A percentile compares a stretch with the other conserved stretches of the same genome.
phyloP scores from a whole-genome alignment of 345 rosid genomes.

The Erysimum cheiranthoides region DNA sequence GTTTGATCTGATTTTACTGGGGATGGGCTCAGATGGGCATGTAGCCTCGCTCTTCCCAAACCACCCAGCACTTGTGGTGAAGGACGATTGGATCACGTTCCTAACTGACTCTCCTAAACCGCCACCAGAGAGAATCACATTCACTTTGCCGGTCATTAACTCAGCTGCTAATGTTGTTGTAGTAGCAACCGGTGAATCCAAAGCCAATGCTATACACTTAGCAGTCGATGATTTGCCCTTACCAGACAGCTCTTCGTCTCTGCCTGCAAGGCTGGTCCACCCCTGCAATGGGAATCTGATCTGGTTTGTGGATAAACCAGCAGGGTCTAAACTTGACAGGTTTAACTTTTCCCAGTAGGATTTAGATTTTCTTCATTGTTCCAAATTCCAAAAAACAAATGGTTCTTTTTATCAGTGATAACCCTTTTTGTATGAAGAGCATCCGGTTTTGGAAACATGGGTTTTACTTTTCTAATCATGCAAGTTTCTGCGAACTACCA shows the following conservation, averaged over 20 bases:
- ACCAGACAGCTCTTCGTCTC: constrained; percentile 46
- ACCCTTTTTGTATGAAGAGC: constrained; percentile 34
- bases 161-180: constrained; percentile 78
- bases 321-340: constrained; percentile 70
- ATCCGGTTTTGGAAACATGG: constrained; percentile 23
- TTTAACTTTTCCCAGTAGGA: constrained; percentile 50
- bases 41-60: constrained; percentile 86
- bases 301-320: constrained; percentile 88
- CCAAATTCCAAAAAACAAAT: constrained; percentile 29
- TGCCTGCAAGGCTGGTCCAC: constrained; percentile 76
- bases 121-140: constrained; percentile 94
- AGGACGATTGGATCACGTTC: constrained; percentile 77
- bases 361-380: constrained; percentile 26
- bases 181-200: constrained; percentile 74
- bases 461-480: constrained; percentile 9
- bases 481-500: constrained; percentile 23
- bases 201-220: constrained; percentile 74
- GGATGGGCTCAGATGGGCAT: constrained; percentile 90
- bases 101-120: constrained; percentile 78
- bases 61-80: constrained; percentile 64
- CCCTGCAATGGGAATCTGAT: constrained; percentile 68
- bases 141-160: constrained; percentile 90
- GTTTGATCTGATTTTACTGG: constrained; percentile 89
- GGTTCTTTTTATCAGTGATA: constrained; percentile 8
- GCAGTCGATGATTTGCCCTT: constrained; percentile 56